These are phyloP conservation scores for Thermochaetoides dissita DNA, from an alignment of 2,329 filamentous ascomycete genomes.

Conservation along the genomic window DNA sequence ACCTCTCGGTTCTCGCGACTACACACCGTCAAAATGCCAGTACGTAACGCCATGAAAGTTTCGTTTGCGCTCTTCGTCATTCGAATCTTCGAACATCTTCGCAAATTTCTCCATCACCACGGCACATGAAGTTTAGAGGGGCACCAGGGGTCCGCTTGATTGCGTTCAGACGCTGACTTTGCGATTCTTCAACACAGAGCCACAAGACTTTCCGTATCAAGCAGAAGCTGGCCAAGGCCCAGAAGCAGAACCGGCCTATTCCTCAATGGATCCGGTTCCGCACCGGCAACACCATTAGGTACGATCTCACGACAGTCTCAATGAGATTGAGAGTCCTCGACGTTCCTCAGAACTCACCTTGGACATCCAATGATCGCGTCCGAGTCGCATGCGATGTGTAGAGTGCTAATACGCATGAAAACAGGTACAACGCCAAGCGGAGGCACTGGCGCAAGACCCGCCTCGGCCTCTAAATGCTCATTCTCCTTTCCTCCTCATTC, in stretches of 20 bases:
- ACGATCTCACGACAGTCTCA: conserved; percentile 29
- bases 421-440: conserved; percentile 99
- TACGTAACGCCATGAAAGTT: conserved; percentile 16
- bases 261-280: conserved; percentile 99
- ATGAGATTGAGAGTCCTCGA: no score
- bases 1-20: conserved; percentile 20
- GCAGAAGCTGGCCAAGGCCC: conserved; percentile 99
- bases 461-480: conserved; percentile 77
- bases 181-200: conserved; percentile 45
- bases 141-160: background rate
- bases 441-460: conserved; percentile 99
- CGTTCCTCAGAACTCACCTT: no score
- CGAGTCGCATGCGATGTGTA: no score
- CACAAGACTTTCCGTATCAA: conserved; percentile 99
- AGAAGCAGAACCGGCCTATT: conserved; percentile 99
- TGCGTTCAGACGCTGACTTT: conserved; percentile 11
- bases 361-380: no score
- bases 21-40: conserved; percentile 27
- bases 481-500: conserved; percentile 28
- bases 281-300: conserved; percentile 99
- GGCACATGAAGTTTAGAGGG: background rate
- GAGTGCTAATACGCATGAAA: background rate
- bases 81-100: no score
- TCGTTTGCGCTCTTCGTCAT: no score
- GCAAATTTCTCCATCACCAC: no score